Evolutionary conservation across 2,329 filamentous ascomycete genomes (phyloP).

Genomic region (Cyphellophora europaea): DNA sequence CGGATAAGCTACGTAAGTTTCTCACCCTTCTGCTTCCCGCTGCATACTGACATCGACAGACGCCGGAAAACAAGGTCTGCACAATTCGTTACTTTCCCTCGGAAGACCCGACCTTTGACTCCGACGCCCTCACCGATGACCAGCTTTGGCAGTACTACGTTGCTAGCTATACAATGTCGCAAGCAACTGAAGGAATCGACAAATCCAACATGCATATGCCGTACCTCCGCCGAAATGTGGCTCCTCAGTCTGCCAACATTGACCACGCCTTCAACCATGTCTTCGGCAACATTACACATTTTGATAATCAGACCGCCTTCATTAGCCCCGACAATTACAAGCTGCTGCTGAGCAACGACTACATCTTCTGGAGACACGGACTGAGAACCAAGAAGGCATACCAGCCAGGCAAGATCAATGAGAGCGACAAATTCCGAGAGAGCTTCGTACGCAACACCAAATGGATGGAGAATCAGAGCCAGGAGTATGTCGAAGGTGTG

Average conservation of each 20-base stretch:
- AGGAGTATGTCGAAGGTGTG: conserved; percentile 35
- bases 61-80: conserved; percentile 58
- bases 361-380: conserved; percentile 45
- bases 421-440: conserved; percentile 39
- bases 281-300: conserved; percentile 45
- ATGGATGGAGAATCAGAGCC: conserved; percentile 41
- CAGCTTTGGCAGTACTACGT: conserved; percentile 89
- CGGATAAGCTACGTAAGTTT: conserved; percentile 84
- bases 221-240: conserved; percentile 63
- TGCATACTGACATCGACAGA: no score
- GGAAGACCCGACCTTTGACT: conserved; percentile 70
- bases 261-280: conserved; percentile 53
- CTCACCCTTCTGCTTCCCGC: not conserved
- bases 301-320: conserved; percentile 61
- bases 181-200: conserved; percentile 73
- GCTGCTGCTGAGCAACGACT: conserved; percentile 61
- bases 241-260: conserved; percentile 51
- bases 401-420: conserved; percentile 26
- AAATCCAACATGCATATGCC: conserved; percentile 57
- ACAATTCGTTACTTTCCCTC: conserved; percentile 77
- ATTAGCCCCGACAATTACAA: conserved; percentile 72
- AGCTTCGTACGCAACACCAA: conserved; percentile 44
- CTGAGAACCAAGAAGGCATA: conserved; percentile 15
- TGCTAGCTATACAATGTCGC: conserved; percentile 78
- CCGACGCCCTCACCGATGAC: conserved; percentile 55